Evolutionary conservation across 345 rosid species (phyloP), one percentile per base, ranked within the genome.

Genomic region (Arabidopsis suecica): DNA sequence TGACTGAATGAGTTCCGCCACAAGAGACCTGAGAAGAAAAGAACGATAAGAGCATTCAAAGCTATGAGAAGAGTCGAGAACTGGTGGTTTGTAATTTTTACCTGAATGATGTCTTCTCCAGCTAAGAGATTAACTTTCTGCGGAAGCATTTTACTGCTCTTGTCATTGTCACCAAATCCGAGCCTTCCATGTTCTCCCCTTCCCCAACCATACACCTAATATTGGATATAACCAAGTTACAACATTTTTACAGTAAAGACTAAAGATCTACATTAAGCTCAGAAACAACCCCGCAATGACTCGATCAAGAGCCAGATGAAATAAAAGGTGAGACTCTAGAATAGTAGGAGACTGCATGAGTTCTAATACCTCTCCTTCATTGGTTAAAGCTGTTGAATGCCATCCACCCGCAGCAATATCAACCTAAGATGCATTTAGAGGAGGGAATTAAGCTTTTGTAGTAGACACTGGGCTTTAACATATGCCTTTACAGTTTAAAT

Each of bases 371-470:
- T 93, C 95, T 56, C 96, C 95, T 18, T 86, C 86, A 22, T 83
- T 78, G 12, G 99, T 93, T 80, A 96, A 74, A 14, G 91, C 96
- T 71, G 96, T 89, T 60, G 99, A 96, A 81, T 96, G 99, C 99
- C 99, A 96, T 80, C 99, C 99, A 69, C 99, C 98, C 66, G 93
- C 98, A 71, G 98, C 99, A 69, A 96, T 96, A 84, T 93, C 99
- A 86, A 93, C 95, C 99, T 96, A 74, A 56, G 49, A 74, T 47
- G 71, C 4, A 14, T 65, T 25, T 12, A 28, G 23, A 58, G 4
- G 65, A 48, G 13, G n/a, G 10, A 14, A 57, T 3, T 23, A 65
- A 65, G 42, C 65, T 74, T 55, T 0, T 55, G 14, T 3, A 1
- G 7, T 37, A n/a, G 34, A 25, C 37, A 58, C 18, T 22, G 2